Evolutionary conservation across 352 stramenopile genomes (phyloP), one percentile per base, ranked within the genome.

Genomic region (Plasmopara halstedii): DNA sequence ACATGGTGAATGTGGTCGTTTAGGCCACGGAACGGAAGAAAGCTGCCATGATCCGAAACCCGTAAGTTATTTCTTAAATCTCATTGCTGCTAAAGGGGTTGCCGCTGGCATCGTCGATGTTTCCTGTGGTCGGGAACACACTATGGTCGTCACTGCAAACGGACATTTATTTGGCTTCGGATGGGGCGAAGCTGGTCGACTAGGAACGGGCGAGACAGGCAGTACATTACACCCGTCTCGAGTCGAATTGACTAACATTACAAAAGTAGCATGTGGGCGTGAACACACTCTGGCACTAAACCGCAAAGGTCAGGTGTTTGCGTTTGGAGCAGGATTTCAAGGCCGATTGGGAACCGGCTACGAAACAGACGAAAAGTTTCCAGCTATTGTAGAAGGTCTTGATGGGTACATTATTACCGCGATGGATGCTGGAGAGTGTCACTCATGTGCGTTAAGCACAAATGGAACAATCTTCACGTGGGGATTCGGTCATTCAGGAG

Each of bases 61-160:
- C 2, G 73, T 93, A 4, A 53, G 53, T 7, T 90, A 75, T 43
- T 88, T 92, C 35, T 15, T 56, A 8, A 74, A 66, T 41, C 50
- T 76, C 11, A 72, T 74, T 19, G 51, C 65, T 15, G 43, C 68
- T 5, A 62, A 74, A 19, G 59, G 68, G 3, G 44, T 62, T 1
- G 21, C 34, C 25, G 70, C 53, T 5, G 64, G 78, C 5, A 61
- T 84, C 37, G 33, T 51, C 6, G 63, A 70, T 19, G 73, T 88
- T 0, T 69, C 81, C 0, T 95, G 84, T 44, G 84, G 84, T 9
- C 79, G 83, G 14, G 83, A 95, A 41, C 84, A 95, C 42, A 94
- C 84, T 6, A 87, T 95, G 72, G 71, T 67, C 11, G 79, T 90
- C 5, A 60, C 77, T 6, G 38, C 41, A 14, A 88, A 70, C 26